These are phyloP conservation scores for Erysimum cheiranthoides DNA, from an alignment of 345 rosid species.

Conservation along the genomic window DNA sequence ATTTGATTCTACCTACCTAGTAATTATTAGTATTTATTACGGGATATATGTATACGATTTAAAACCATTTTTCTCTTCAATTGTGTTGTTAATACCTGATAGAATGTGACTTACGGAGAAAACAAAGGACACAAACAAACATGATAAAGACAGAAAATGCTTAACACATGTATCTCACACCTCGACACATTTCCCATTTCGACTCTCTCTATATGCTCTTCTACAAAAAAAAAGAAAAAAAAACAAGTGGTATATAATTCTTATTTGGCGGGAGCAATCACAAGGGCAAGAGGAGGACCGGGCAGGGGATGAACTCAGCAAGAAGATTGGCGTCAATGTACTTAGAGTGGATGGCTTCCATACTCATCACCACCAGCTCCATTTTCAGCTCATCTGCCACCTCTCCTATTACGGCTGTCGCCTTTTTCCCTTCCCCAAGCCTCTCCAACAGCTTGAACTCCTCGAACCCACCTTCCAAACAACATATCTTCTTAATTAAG, in stretches of 20 bases:
- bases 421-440: slow-evolving; percentile 87
- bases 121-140: neutral
- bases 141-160: slow-evolving; percentile 5
- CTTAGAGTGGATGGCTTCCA: slow-evolving; percentile 99
- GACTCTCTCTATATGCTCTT: neutral
- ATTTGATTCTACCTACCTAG: neutral
- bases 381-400: slow-evolving; percentile 88
- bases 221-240: too few relatives aligned
- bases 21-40: neutral
- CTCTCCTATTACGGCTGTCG: slow-evolving; percentile 92
- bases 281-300: slow-evolving; percentile 85
- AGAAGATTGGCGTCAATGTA: slow-evolving; percentile 89
- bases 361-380: slow-evolving; percentile 91
- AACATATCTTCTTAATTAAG: neutral
- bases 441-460: slow-evolving; percentile 84
- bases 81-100: neutral
- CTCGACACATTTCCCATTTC: slow-evolving; percentile 25
- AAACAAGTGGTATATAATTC: neutral
- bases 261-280: neutral
- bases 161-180: slow-evolving; percentile 31
- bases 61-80: neutral
- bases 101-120: slow-evolving; percentile 8
- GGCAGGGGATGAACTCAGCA: slow-evolving; percentile 96
- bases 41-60: neutral
- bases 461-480: slow-evolving; percentile 77